Evolutionary conservation across 202 grass and related monocot species (phyloP).

Genomic region (Setaria viridis): DNA sequence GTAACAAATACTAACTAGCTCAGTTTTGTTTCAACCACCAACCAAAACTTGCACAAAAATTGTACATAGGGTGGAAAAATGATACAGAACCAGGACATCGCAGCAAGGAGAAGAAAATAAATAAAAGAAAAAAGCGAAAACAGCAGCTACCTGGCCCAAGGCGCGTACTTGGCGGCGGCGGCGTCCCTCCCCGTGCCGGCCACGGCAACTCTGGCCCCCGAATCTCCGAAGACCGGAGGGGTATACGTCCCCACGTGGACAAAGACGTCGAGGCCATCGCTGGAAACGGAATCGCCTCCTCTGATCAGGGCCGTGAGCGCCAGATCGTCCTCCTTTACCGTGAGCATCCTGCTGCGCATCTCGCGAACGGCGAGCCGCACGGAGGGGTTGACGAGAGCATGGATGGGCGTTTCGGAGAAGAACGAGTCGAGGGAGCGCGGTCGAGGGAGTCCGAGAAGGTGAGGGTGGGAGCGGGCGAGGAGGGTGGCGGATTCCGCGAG

Average conservation of each 20-base stretch:
- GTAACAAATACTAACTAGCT: neutral
- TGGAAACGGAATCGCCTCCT: neutral
- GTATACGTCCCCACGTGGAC: conserved; percentile 66
- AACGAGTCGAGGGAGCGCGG: neutral
- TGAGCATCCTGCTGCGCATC: conserved; percentile 39
- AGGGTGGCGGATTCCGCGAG: conserved; percentile 51
- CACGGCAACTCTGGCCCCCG: conserved; percentile 65
- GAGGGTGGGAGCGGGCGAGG: conserved; percentile 51
- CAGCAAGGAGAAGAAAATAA: neutral
- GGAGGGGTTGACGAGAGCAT: conserved; percentile 51
- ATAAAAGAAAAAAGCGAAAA: neutral
- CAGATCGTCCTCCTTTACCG: conserved; percentile 37
- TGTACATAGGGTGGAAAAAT: neutral
- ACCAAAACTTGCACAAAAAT: neutral
- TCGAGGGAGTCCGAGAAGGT: conserved; percentile 40
- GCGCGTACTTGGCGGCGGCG: conserved; percentile 67
- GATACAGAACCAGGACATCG: neutral
- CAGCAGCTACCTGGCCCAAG: conserved; percentile 59
- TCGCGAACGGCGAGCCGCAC: conserved; percentile 46
- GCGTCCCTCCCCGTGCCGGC: conserved; percentile 63
- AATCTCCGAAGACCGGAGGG: conserved; percentile 58
- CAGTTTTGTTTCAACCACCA: neutral
- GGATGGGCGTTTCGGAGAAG: neutral
- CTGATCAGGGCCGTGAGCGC: conserved; percentile 71
- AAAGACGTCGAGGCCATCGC: conserved; percentile 51